Percentiles rank a stretch among this genome's conserved stretches.
Conservation (phyloP, 148 eudicot genomes). For the Rhododendron kiyosumense region DNA sequence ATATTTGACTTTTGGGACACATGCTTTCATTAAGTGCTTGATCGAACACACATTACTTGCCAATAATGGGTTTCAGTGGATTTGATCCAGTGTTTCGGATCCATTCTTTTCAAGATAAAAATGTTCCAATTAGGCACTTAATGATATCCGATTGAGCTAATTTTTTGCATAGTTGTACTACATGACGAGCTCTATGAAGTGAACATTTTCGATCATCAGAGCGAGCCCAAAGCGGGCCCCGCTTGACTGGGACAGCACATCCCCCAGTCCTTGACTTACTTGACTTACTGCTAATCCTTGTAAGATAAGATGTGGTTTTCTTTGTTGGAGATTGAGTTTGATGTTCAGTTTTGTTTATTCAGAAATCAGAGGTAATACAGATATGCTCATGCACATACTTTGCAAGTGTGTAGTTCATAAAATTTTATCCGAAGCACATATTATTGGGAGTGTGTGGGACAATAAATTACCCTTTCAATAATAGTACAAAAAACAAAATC, state of each 20-base stretch:
- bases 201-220: no score
- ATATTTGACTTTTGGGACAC: neutral
- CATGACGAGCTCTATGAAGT: no score
- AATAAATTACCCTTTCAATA: neutral
- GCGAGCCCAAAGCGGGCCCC: no score
- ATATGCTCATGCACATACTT: neutral
- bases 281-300: neutral
- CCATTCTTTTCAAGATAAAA: no score
- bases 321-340: neutral
- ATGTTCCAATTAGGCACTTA: no score
- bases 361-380: neutral
- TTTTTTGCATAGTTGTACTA: no score
- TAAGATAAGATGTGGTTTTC: neutral
- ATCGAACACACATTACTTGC: no score
- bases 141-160: no score
- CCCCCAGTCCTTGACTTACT: no score
- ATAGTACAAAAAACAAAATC: neutral
- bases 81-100: no score
- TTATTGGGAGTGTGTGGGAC: neutral
- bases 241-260: no score
- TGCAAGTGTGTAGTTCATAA: neutral
- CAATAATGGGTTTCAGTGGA: no score
- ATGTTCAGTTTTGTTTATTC: neutral
- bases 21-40: neutral
- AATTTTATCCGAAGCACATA: neutral